A percentile compares a stretch with the other conserved stretches of the same genome.
Conservation (phyloP, 495 filamentous ascomycete genomes). For the Neurospora sp. region DNA sequence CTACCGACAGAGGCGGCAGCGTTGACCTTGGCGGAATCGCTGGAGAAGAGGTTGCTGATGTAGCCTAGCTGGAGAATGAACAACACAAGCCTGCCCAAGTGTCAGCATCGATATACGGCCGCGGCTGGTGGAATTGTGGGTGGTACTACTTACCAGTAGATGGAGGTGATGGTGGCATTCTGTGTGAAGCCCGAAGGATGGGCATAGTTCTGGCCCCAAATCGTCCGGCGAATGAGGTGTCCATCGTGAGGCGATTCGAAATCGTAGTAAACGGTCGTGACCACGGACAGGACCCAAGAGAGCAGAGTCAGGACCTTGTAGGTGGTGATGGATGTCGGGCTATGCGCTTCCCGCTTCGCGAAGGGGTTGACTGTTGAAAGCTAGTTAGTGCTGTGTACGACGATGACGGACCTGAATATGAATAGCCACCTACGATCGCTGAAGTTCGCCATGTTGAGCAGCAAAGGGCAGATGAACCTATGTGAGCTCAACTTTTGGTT, state of each 20-base stretch:
- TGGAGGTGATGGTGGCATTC: constrained; percentile 54
- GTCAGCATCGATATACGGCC: neutral
- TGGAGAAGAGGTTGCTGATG: constrained; percentile 62
- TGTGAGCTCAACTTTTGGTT: neutral
- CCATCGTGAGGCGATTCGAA: constrained; percentile 50
- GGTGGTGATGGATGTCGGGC: constrained; percentile 33
- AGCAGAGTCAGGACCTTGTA: constrained; percentile 61
- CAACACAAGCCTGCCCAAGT: constrained; percentile 50
- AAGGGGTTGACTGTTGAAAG: constrained; percentile 53
- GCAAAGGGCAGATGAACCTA: neutral
- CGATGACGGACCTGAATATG: neutral
- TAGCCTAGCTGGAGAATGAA: constrained; percentile 69
- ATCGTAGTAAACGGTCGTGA: constrained; percentile 61
- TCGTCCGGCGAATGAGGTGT: constrained; percentile 39
- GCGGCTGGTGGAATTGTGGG: neutral
- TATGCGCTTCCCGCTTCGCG: constrained; percentile 50
- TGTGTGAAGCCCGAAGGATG: constrained; percentile 65
- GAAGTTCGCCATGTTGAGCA: neutral
- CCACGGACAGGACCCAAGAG: constrained; percentile 60
- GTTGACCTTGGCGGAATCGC: constrained; percentile 45
- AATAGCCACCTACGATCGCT: constrained; percentile 2
- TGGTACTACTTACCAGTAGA: constrained; percentile 57
- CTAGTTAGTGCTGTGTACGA: neutral
- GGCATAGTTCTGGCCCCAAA: constrained; percentile 59
- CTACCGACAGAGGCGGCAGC: constrained; percentile 66